Conservation (phyloP, 2,329 filamentous ascomycete genomes). For the Aspergillus brunneoviolaceus region DNA sequence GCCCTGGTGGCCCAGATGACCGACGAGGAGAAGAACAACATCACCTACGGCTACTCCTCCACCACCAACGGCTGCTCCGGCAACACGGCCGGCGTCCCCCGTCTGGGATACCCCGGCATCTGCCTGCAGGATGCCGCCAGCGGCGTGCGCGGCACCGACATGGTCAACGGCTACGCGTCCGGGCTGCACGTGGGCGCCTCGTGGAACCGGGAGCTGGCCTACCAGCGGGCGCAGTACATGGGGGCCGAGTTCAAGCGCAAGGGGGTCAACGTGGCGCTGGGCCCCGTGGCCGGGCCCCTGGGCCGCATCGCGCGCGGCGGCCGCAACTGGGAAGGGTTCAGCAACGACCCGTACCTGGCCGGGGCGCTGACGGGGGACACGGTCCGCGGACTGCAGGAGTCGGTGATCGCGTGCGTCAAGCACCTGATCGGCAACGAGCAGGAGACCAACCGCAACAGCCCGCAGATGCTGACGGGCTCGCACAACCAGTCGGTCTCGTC, state of each 20-base stretch:
- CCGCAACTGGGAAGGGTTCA: slow-evolving; percentile 48
- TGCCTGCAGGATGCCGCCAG: slow-evolving; percentile 16
- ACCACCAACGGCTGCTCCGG: slow-evolving; percentile 12
- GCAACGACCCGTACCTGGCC: slow-evolving; percentile 44
- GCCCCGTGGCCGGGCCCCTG: slow-evolving; percentile 43
- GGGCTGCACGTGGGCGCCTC: slow-evolving; percentile 43
- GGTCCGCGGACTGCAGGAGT: slow-evolving; percentile 44
- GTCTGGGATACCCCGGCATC: slow-evolving; percentile 12
- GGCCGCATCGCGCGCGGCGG: slow-evolving; percentile 43
- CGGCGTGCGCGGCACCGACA: slow-evolving; percentile 30
- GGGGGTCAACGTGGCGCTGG: slow-evolving; percentile 41
- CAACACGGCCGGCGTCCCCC: slow-evolving; percentile 3
- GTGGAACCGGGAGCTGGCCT: slow-evolving; percentile 58
- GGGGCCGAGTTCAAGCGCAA: slow-evolving; percentile 59
- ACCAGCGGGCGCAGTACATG: slow-evolving; percentile 54
- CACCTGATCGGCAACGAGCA: slow-evolving; percentile 64
- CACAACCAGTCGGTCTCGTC: slow-evolving; percentile 51
- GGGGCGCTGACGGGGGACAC: slow-evolving; percentile 38
- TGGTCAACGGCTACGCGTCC: slow-evolving; percentile 46
- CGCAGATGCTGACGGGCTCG: slow-evolving; percentile 37
- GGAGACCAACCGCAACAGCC: slow-evolving; percentile 40
- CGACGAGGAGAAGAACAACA: slow-evolving; percentile 15
- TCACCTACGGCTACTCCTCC: slow-evolving; percentile 10
- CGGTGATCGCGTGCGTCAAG: slow-evolving; percentile 45
- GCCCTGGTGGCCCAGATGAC: slow-evolving; percentile 13